These are phyloP conservation scores for Paragyromitra xinjiangensis DNA, from an alignment of 495 filamentous ascomycete species.

Conservation along the genomic window DNA sequence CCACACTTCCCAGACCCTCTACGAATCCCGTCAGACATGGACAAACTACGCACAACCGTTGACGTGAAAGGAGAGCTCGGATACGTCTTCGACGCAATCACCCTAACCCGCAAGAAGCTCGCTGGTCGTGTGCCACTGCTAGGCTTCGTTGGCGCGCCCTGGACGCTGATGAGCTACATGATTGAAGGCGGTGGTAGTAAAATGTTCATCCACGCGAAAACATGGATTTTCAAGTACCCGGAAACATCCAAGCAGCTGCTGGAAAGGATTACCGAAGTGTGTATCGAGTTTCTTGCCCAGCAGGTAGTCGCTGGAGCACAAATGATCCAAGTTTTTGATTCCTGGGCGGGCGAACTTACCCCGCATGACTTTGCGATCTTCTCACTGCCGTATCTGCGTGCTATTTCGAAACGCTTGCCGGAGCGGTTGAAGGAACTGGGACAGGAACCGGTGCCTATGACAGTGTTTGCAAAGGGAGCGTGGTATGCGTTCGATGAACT, in stretches of 20 bases:
- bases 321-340: conserved; percentile 97
- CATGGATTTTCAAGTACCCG: conserved; percentile 92
- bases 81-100: conserved; percentile 96
- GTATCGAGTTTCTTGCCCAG: conserved; percentile 89
- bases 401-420: conserved; percentile 83
- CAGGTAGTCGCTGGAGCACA: conserved; percentile 92
- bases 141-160: conserved; percentile 97
- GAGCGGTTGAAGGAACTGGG: conserved; percentile 73
- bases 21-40: conserved; percentile 79
- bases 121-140: conserved; percentile 85
- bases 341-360: conserved; percentile 94
- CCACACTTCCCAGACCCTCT: conserved; percentile 92
- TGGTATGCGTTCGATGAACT: conserved; percentile 92
- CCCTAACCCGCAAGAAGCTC: conserved; percentile 86
- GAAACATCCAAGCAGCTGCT: conserved; percentile 75
- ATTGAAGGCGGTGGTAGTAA: conserved; percentile 96
- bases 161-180: conserved; percentile 98
- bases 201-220: conserved; percentile 88
- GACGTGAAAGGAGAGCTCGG: conserved; percentile 83
- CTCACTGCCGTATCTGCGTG: conserved; percentile 82
- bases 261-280: conserved; percentile 89
- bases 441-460: conserved; percentile 88
- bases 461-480: conserved; percentile 99
- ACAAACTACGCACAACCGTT: conserved; percentile 77
- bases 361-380: conserved; percentile 82